phyloP scores from a whole-genome alignment of 768 basidiomycete genomes.

The Dioszegia hungarica region DNA sequence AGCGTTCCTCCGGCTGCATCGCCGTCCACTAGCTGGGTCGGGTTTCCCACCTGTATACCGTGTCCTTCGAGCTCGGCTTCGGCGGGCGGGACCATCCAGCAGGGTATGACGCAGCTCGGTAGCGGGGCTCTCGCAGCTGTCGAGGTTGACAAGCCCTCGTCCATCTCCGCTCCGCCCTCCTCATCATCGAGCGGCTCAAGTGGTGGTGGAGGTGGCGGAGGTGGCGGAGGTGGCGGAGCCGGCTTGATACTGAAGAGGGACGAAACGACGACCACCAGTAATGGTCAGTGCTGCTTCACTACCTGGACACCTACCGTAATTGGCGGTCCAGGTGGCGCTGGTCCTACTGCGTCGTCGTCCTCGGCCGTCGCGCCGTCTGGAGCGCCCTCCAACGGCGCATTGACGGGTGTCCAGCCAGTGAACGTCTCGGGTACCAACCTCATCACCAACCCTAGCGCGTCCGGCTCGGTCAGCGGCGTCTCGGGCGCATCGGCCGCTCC shows the following conservation, averaged over 20 bases:
- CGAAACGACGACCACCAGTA: constrained; percentile 21
- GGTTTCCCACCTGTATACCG: constrained; percentile 21
- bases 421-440: background rate
- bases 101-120: background rate
- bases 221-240: too few species aligned
- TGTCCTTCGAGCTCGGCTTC: constrained; percentile 16
- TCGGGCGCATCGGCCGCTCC: too few species aligned
- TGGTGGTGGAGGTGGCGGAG: too few species aligned
- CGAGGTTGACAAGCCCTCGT: background rate
- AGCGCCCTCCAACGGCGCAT: background rate
- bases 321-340: constrained; percentile 5
- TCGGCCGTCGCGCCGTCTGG: background rate
- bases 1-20: background rate
- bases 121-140: background rate
- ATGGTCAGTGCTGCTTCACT: constrained; percentile 40
- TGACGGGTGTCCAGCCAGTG: background rate
- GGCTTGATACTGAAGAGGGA: constrained; percentile 1
- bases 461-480: background rate
- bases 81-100: background rate
- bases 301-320: constrained; percentile 37
- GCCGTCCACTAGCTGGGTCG: constrained; percentile 7
- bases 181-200: background rate
- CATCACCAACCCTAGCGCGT: background rate
- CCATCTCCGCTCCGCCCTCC: background rate
- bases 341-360: background rate